Percentiles rank a stretch among this genome's conserved stretches.
Conservation (phyloP, 2,329 filamentous ascomycete species). For the Pseudogymnoascus pannorum region DNA sequence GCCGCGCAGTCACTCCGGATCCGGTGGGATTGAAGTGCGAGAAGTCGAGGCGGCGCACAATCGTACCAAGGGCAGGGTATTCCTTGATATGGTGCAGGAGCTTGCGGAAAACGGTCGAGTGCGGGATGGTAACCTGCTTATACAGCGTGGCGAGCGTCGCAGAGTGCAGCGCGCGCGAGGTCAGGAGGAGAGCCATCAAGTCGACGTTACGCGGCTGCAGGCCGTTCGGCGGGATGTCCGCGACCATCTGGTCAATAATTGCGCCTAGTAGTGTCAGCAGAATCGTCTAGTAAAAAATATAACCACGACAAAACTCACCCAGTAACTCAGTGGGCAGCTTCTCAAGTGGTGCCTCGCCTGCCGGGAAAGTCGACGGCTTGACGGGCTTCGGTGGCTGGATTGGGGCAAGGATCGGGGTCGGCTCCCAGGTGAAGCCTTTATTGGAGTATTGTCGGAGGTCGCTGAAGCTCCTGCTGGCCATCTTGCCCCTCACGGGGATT, state of each 20-base stretch:
- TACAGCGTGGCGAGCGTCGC: constrained; percentile 71
- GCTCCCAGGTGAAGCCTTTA: constrained; percentile 44
- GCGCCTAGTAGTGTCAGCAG: constrained; percentile 41
- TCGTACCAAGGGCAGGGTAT: constrained; percentile 62
- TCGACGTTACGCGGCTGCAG: constrained; percentile 71
- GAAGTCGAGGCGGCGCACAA: constrained; percentile 74
- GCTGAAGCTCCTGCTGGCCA: constrained; percentile 54
- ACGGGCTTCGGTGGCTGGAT: constrained; percentile 26
- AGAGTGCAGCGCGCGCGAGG: constrained; percentile 67
- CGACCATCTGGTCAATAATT: constrained; percentile 66
- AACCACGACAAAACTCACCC: constrained; percentile 43
- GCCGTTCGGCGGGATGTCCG: constrained; percentile 69
- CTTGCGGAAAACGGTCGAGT: constrained; percentile 77
- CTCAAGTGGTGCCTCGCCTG: constrained; percentile 55
- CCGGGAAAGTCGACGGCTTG: constrained; percentile 23
- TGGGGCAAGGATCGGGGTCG: constrained; percentile 14
- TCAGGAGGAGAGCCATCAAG: constrained; percentile 65
- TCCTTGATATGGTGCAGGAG: constrained; percentile 62
- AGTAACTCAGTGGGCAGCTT: constrained; percentile 63
- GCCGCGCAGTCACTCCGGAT: constrained; percentile 65
- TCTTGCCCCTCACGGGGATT: constrained; percentile 51
- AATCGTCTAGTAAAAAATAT: constrained; percentile 16
- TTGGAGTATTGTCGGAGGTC: constrained; percentile 47
- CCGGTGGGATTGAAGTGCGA: constrained; percentile 79
- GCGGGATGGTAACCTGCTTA: constrained; percentile 71